Percentiles rank a stretch among this genome's conserved stretches.
Conservation (phyloP, 1,284 basidiomycete species). For the Xerocomus alliaceus region DNA sequence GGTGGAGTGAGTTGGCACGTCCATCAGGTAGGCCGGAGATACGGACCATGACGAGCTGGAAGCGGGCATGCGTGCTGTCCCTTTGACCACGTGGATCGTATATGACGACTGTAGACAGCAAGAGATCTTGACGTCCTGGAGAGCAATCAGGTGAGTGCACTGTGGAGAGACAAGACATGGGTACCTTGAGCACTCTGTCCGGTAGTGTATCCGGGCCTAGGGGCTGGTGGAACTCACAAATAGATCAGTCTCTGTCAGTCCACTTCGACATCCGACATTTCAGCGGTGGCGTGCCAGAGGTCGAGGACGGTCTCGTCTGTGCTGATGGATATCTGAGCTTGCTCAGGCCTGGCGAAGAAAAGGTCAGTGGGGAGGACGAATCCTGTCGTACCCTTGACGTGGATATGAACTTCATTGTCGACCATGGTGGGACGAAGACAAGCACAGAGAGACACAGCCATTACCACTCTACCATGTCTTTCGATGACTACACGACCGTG, state of each 20-base stretch:
- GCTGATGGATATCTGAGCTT: slow-evolving; percentile 84
- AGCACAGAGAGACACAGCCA: slow-evolving; percentile 28
- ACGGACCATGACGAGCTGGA: slow-evolving; percentile 59
- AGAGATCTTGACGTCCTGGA: slow-evolving; percentile 80
- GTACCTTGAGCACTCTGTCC: slow-evolving; percentile 78
- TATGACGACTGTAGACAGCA: slow-evolving; percentile 83
- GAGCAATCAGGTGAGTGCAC: slow-evolving; percentile 14
- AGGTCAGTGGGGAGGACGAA: not conserved
- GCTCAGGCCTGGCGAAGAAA: slow-evolving; percentile 67
- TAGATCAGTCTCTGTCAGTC: slow-evolving; percentile 88
- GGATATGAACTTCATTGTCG: slow-evolving; percentile 72
- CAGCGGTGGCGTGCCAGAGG: slow-evolving; percentile 85
- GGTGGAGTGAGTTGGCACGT: not conserved
- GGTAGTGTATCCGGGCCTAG: not conserved
- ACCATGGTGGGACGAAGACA: slow-evolving; percentile 51
- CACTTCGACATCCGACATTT: slow-evolving; percentile 83
- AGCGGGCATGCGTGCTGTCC: slow-evolving; percentile 60
- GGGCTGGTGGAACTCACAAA: slow-evolving; percentile 42
- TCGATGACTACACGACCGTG: slow-evolving; percentile 54
- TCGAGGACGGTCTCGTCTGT: slow-evolving; percentile 83
- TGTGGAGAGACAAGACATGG: slow-evolving; percentile 1
- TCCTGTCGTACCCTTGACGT: slow-evolving; percentile 66
- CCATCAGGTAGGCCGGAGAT: not conserved
- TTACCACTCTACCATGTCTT: slow-evolving; percentile 28
- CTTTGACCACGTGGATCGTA: slow-evolving; percentile 94